Conservation (phyloP, 1,139 yeast species). For the Tardiomyces depauwii region DNA sequence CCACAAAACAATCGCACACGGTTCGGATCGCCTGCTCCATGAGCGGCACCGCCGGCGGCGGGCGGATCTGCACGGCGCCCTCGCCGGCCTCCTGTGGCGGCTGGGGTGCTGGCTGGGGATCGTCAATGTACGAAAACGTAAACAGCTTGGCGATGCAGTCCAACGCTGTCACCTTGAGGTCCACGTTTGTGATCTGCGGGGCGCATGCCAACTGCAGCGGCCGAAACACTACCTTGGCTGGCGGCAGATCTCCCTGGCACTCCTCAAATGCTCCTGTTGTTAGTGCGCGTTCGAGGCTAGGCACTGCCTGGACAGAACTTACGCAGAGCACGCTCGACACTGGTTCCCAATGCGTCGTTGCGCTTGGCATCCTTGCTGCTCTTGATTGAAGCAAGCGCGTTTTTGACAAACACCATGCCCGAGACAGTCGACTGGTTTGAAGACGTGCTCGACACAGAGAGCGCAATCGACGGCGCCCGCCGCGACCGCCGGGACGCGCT, state of each 20-base stretch:
- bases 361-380: slow-evolving; percentile 40
- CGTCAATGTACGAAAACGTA: slow-evolving; percentile 49
- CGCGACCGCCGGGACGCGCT: background rate
- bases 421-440: slow-evolving; percentile 20
- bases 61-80: slow-evolving; percentile 31
- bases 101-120: slow-evolving; percentile 31
- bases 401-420: slow-evolving; percentile 34
- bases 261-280: slow-evolving; percentile 12
- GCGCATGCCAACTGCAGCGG: slow-evolving; percentile 52
- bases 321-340: slow-evolving; percentile 34
- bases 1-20: slow-evolving; percentile 76
- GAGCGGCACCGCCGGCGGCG: slow-evolving; percentile 45
- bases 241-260: slow-evolving; percentile 23
- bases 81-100: slow-evolving; percentile 24
- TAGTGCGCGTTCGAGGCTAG: too few relatives aligned
- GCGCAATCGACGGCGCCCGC: slow-evolving; percentile 22
- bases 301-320: slow-evolving; percentile 7
- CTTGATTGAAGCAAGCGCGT: slow-evolving; percentile 36
- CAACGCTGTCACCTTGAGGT: slow-evolving; percentile 44
- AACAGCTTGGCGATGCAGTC: slow-evolving; percentile 59
- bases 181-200: slow-evolving; percentile 34
- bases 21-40: slow-evolving; percentile 82
- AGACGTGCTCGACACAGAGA: slow-evolving; percentile 17
- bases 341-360: slow-evolving; percentile 30
- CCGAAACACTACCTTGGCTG: slow-evolving; percentile 43